Conservation (phyloP, 2,329 filamentous ascomycete species). For the Diaporthe humulicola region DNA sequence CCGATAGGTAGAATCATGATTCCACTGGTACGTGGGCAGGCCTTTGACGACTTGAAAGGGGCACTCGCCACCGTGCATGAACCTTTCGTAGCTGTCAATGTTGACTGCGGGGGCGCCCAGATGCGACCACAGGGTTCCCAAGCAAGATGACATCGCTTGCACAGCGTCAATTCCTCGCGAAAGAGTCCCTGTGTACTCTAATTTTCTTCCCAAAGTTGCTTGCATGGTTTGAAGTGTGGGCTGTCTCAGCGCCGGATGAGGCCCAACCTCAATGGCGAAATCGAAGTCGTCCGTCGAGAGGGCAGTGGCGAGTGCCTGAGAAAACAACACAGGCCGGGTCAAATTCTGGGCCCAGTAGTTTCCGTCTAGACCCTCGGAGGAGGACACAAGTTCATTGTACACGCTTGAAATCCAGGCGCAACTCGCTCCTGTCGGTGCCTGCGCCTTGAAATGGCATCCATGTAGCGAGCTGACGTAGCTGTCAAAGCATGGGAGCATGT, state of each 20-base stretch:
- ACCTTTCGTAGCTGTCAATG: neutral
- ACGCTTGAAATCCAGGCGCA: conserved; percentile 45
- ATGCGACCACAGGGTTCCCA: conserved; percentile 40
- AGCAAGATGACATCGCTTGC: conserved; percentile 34
- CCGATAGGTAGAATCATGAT: conserved; percentile 29
- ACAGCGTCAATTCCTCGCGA: conserved; percentile 41
- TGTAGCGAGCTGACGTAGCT: conserved; percentile 32
- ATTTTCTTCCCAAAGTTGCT: conserved; percentile 3
- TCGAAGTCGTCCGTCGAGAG: conserved; percentile 11
- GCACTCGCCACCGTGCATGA: neutral
- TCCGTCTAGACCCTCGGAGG: neutral
- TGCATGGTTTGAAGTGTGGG: conserved; percentile 51
- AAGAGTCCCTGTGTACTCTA: conserved; percentile 45
- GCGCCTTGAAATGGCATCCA: neutral
- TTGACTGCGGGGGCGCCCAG: neutral
- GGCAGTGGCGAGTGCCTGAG: conserved; percentile 36
- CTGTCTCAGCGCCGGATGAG: conserved; percentile 55
- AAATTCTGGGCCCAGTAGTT: conserved; percentile 43
- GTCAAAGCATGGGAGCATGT: conserved; percentile 47
- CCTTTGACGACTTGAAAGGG: conserved; percentile 19
- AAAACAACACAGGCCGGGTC: conserved; percentile 44
- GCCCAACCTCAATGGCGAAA: conserved; percentile 48
- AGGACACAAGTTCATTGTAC: neutral
- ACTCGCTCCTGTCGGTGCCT: neutral
- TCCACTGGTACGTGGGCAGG: conserved; percentile 36